Percentiles rank a stretch among this genome's conserved stretches.
Evolutionary conservation across 306 rosid species (phyloP).

Genomic region (Rosa rugosa): DNA sequence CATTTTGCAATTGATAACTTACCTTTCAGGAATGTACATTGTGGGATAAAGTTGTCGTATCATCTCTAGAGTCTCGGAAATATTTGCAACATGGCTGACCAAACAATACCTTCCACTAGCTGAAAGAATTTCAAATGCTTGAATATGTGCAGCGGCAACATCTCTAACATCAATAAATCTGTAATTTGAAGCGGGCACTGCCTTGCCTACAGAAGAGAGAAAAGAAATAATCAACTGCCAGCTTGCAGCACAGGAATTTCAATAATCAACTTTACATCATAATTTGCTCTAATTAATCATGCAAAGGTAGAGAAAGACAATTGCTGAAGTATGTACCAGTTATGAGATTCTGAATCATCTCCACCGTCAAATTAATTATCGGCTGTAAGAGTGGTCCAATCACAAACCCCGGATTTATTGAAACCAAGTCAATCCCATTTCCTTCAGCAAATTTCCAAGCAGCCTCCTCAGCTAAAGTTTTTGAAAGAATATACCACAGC

Average conservation of each 20-base stretch:
- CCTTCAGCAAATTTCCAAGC: slow-evolving; percentile 30
- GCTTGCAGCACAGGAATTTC: not conserved
- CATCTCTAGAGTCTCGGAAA: no score
- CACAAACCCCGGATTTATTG: slow-evolving; percentile 19
- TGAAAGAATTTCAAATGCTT: slow-evolving; percentile 30
- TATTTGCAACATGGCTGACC: not conserved
- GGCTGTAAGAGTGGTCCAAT: slow-evolving; percentile 32
- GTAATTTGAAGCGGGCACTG: not conserved
- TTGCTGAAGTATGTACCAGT: slow-evolving; percentile 8
- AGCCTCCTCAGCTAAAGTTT: slow-evolving; percentile 36
- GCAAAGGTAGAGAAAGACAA: not conserved
- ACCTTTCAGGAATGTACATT: no score
- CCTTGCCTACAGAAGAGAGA: slow-evolving; percentile 8
- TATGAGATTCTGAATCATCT: not conserved
- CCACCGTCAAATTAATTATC: slow-evolving; percentile 1
- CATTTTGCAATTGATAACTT: no score
- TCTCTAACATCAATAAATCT: slow-evolving; percentile 26
- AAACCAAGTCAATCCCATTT: slow-evolving; percentile 23
- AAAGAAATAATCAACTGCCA: not conserved
- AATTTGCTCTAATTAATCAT: not conserved
- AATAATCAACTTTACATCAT: not conserved
- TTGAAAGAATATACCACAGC: slow-evolving; percentile 20
- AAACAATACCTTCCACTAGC: slow-evolving; percentile 36
- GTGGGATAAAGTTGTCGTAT: no score
- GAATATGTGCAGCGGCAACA: slow-evolving; percentile 28